Conservation (phyloP, 108 stramenopile genomes). For the Pseudonitzschia delicatissima region DNA sequence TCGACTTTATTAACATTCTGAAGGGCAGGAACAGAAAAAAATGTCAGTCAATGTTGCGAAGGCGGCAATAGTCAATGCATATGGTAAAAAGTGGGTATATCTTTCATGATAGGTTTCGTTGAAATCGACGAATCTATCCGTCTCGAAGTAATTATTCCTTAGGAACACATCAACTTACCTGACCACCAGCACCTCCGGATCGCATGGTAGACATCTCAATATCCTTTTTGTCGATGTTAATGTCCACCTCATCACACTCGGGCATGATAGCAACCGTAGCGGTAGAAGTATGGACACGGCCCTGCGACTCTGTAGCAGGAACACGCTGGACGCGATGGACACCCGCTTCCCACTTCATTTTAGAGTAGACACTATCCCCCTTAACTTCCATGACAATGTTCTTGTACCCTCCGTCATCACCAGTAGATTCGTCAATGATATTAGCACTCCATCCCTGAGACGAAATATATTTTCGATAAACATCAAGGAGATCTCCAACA, state of each 20-base stretch:
- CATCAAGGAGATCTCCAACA: constrained; percentile 89
- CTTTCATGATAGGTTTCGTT: too few relatives aligned
- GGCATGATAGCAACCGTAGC: constrained; percentile 94
- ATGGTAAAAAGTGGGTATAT: neutral
- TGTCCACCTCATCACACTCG: constrained; percentile 80
- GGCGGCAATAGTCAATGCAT: neutral
- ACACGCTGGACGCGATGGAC: constrained; percentile 98
- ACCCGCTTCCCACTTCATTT: constrained; percentile 95
- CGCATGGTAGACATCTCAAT: constrained; percentile 88
- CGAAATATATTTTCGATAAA: constrained; percentile 83
- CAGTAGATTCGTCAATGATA: constrained; percentile 67
- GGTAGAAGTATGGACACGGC: constrained; percentile 93
- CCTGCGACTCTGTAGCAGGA: constrained; percentile 92
- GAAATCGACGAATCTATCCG: too few relatives aligned
- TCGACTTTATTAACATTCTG: constrained; percentile 99
- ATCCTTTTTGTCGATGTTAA: constrained; percentile 85
- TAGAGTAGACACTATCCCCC: constrained; percentile 81
- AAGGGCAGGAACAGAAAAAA: neutral
- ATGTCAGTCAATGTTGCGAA: neutral
- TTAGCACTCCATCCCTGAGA: constrained; percentile 81
- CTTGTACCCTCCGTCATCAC: constrained; percentile 92
- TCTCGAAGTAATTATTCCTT: too few relatives aligned
- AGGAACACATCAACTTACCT: constrained; percentile 31
- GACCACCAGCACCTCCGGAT: constrained; percentile 95
- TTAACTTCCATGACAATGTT: constrained; percentile 84